Evolutionary conservation across 2,329 filamentous ascomycete genomes (phyloP), one percentile per base, ranked within the genome.

Genomic region (Claviceps paspali): DNA sequence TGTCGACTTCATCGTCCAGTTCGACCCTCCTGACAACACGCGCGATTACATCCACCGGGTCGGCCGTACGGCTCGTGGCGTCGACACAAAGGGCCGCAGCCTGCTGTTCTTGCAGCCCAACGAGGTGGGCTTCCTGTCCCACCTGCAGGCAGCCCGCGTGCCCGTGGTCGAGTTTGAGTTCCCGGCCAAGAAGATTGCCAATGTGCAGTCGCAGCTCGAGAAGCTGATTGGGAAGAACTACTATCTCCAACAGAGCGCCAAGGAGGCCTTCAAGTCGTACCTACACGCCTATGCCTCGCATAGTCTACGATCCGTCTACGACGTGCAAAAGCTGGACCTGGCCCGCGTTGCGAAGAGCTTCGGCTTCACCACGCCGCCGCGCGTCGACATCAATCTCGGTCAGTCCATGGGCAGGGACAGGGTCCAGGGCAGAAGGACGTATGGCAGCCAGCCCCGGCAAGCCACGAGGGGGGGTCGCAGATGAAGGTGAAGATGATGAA

Each of bases 121-220:
- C 42, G 91, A 98, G 60, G 77, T 94, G 14, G 88, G 87, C 19
- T 96, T 98, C 68, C 65, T 98, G 35, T 79, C 79, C 39, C 83
- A 95, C 53, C 71, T 98, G 44, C 92, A 93, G 61, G 82, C 86
- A 37, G 86, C 87, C 11, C 76, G 85, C 43, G 87, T 98, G 2
- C 91, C 91, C 2, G 79, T 98, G 6, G 84, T 93, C 21, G 91
- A 98, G 60, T 96, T 94, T 52, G 88, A 96, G 53, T 91, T 98
- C 54, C 88, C 88, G 2, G 68, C 76, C 39, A 87, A 83, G 64
- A 94, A 93, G 69, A 84, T 98, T 46, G 68, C 88, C 51, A 91
- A 92, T 52, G 78, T 93, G 47, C 79, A 92, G 64, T 76, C 82
- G 50, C 86, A 95, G 60, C 73, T 96, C 8, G 88, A 96, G 68